Conservation (phyloP, 2,329 filamentous ascomycete species). For the Trichoderma sp. region DNA sequence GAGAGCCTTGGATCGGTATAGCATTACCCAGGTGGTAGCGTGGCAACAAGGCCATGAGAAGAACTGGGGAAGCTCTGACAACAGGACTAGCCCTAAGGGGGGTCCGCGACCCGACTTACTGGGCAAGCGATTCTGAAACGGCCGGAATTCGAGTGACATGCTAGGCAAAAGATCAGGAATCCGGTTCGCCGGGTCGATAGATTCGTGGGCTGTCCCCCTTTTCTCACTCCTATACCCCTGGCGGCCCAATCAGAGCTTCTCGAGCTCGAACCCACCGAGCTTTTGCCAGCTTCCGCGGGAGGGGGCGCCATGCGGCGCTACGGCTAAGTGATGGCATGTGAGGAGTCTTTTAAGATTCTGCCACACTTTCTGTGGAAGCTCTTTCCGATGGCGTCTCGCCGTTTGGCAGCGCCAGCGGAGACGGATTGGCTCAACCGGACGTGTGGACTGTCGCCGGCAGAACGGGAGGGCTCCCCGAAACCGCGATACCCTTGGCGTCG, state of each 20-base stretch:
- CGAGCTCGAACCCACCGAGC: background rate
- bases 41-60: slow-evolving; percentile 15
- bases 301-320: slow-evolving; percentile 21
- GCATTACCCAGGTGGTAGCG: slow-evolving; percentile 8
- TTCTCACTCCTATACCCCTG: background rate
- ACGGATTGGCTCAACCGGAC: slow-evolving; percentile 5
- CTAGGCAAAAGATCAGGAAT: slow-evolving; percentile 22
- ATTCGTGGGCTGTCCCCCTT: slow-evolving; percentile 6
- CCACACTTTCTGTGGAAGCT: background rate
- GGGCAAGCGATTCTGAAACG: slow-evolving; percentile 20
- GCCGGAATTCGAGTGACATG: slow-evolving; percentile 15
- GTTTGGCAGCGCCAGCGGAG: slow-evolving; percentile 3
- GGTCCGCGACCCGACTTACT: slow-evolving; percentile 17
- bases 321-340: slow-evolving; percentile 11
- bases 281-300: slow-evolving; percentile 11
- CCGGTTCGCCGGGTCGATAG: slow-evolving; percentile 22
- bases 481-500: background rate
- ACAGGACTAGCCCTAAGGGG: slow-evolving; percentile 1
- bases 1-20: background rate
- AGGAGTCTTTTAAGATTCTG: slow-evolving; percentile 18
- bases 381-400: slow-evolving; percentile 13
- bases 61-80: slow-evolving; percentile 17
- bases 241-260: background rate
- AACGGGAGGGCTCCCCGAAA: slow-evolving; percentile 14
- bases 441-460: slow-evolving; percentile 5